Percentiles rank a stretch among this genome's conserved stretches.
Conservation (phyloP, 2,329 filamentous ascomycete species). For the Basipetospora chlamydospora region DNA sequence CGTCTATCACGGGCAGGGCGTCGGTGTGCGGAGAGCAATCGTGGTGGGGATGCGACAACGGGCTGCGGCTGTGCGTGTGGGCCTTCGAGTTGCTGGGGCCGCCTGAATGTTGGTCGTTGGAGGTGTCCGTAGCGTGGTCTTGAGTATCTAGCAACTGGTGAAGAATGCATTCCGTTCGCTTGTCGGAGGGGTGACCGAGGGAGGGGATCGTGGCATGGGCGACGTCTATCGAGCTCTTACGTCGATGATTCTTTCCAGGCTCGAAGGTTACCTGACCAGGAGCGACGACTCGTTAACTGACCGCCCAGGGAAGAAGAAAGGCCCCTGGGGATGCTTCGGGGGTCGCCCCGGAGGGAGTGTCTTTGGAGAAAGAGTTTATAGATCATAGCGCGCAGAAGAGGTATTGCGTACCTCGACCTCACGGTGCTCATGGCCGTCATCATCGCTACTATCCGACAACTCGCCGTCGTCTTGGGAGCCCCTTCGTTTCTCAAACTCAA, state of each 20-base stretch:
- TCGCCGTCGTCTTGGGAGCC: not conserved
- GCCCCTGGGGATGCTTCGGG: too few relatives aligned
- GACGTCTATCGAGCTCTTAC: conserved; percentile 49
- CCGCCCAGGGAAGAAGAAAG: too few relatives aligned
- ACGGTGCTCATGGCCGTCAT: conserved; percentile 4
- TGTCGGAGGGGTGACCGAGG: conserved; percentile 16
- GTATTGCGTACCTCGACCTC: conserved; percentile 6
- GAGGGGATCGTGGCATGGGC: conserved; percentile 8
- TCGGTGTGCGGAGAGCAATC: too few relatives aligned
- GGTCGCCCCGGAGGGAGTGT: too few relatives aligned
- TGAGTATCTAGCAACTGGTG: conserved; percentile 50
- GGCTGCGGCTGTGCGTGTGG: not conserved
- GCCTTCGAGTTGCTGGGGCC: not conserved
- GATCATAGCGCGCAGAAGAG: not conserved
- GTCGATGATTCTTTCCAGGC: conserved; percentile 41
- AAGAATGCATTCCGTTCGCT: conserved; percentile 46
- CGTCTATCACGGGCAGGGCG: too few relatives aligned
- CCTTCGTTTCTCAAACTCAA: not conserved
- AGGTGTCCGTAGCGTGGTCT: conserved; percentile 18
- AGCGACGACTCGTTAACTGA: too few relatives aligned
- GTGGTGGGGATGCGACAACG: too few relatives aligned
- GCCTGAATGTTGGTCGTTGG: conserved; percentile 14
- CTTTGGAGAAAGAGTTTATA: too few relatives aligned
- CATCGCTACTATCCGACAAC: not conserved
- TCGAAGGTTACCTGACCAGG: conserved; percentile 47